Base-by-base conservation (phyloP, 306 rosid species). In the Fragaria nilgerrensis region DNA sequence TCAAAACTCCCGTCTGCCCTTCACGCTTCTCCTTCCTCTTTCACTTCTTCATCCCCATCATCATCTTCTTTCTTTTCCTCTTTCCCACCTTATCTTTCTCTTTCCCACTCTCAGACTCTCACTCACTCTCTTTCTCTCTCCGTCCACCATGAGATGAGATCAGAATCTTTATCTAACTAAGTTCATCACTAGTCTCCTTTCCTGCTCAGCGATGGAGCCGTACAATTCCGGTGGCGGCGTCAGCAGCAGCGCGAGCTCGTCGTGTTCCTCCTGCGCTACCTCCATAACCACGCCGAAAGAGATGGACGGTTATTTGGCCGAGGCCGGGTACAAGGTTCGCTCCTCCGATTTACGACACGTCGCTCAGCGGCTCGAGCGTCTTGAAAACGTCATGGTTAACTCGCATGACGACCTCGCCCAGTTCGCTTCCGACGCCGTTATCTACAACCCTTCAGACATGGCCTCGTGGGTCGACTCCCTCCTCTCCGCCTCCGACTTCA, bases 391-490 rank as follows among this genome's bases (percentile, higher is more conserved):
- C 37, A 89, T 92, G 72, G 90, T 77, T 34, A 86, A 87, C 88
- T 83, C 96, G 8, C 85, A 90, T 7, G 70, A 78, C 22, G 91
- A 91, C 76, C 77, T 90, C 64, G 79, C 92, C 56, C 86, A 89
- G 47, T 87, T 88, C 11, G 90, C 97, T 34, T 86, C 91, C 20
- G 93, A 86, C 17, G 36, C 91, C 1, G 87, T 90, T 2, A 87
- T 74, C 78, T 94, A 90, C 79, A 87, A 93, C 75, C 97, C 97
- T 45, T 76, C 96, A 73, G 92, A 93, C 68, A 79, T 93, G 48
- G 92, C 76, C 20, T 82, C 91, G 15, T 94, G 97, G 97, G 90
- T 94, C 5, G 94, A 94, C 74, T 87, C 96, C 8, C 93, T 94
- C 5, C 91, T 94, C 75, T 79, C 96, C 11, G 71, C 48, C 14